A percentile compares a stretch with the other conserved stretches of the same genome.
phyloP scores from a whole-genome alignment of 2,329 filamentous ascomycete genomes.

The Alternaria ethzedia region DNA sequence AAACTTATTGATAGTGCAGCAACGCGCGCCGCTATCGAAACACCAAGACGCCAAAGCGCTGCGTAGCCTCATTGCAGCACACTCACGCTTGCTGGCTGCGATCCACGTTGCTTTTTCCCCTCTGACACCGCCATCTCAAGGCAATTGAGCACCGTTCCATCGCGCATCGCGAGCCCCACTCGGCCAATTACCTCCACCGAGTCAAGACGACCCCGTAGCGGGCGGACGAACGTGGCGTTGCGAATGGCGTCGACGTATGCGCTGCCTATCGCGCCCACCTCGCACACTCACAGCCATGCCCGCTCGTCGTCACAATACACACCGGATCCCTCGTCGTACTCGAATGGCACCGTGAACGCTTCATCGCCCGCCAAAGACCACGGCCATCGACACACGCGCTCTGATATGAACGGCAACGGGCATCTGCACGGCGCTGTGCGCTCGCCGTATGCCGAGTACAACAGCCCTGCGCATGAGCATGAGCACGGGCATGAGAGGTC shows the following conservation, averaged over 20 bases:
- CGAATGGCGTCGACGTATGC: constrained; percentile 56
- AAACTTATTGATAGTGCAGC: constrained; percentile 17
- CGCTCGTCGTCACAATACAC: constrained; percentile 49
- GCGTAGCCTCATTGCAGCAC: constrained; percentile 11
- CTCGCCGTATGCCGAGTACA: constrained; percentile 38
- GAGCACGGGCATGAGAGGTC: constrained; percentile 26
- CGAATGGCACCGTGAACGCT: constrained; percentile 24
- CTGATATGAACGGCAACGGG: constrained; percentile 44
- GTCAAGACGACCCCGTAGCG: constrained; percentile 25
- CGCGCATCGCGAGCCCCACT: constrained; percentile 2
- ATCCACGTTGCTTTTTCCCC: constrained; percentile 2
- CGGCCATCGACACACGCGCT: constrained; percentile 39
- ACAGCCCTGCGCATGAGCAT: constrained; percentile 35
- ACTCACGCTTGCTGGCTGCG: constrained; percentile 2
- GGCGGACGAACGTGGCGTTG: constrained; percentile 22
- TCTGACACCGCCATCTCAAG: background rate
- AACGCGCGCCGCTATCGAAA: constrained; percentile 17
- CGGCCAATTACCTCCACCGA: constrained; percentile 8
- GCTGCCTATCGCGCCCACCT: constrained; percentile 45
- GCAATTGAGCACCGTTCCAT: constrained; percentile 1
- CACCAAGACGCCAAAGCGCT: constrained; percentile 10
- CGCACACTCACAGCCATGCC: constrained; percentile 45
- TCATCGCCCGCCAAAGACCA: constrained; percentile 32
- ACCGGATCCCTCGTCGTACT: constrained; percentile 30
- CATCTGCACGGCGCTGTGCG: constrained; percentile 41